Evolutionary conservation across 257 asterid species (phyloP), one percentile per base, ranked within the genome.

Genomic region (Przewalskia tangutica): DNA sequence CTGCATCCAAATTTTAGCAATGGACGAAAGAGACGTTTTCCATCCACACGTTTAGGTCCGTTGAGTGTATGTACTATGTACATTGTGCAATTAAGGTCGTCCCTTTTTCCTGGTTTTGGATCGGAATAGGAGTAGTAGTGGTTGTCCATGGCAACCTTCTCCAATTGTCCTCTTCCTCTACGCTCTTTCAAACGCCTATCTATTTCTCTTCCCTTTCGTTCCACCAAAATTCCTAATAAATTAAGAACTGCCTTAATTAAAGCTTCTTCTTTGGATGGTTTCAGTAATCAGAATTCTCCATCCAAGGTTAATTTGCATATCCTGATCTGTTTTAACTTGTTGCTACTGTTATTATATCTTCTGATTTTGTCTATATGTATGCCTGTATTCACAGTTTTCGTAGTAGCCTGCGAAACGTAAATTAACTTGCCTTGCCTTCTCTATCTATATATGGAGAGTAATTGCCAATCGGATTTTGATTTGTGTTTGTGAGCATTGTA

Each of bases 111-210:
- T 4, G 32, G 34, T 67, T 67, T 17, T 67, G 34, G 79, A 27
- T 27, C 32, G 32, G 32, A 27, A 27, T 2, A 75, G 86, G 81
- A 44, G 48, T 78, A 81, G 86, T 79, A 87, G 85, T 27, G 88
- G 91, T 89, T 88, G 91, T 88, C 79, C 40, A 93, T 94, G 98
- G 97, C 94, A 86, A 65, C 92, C 90, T 88, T 88, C 88, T 83
- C 88, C 62, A 16, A 64, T 85, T 84, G 76, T 84, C 87, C 84
- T 65, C 88, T 82, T 59, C 90, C 84, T n/a, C 82, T 60, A 1
- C 67, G 70, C 65, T 84, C 64, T 75, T 70, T 82, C 1, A 56
- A 76, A 18, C 55, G 67, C 62, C 58, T 77, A 53, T 54, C 86
- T 17, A 48, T 50, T 66, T 84, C 65, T 12, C 80, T 85, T 11